These are phyloP conservation scores for Pyricularia grisea DNA, from an alignment of 2,329 filamentous ascomycete genomes.

Conservation along the genomic window DNA sequence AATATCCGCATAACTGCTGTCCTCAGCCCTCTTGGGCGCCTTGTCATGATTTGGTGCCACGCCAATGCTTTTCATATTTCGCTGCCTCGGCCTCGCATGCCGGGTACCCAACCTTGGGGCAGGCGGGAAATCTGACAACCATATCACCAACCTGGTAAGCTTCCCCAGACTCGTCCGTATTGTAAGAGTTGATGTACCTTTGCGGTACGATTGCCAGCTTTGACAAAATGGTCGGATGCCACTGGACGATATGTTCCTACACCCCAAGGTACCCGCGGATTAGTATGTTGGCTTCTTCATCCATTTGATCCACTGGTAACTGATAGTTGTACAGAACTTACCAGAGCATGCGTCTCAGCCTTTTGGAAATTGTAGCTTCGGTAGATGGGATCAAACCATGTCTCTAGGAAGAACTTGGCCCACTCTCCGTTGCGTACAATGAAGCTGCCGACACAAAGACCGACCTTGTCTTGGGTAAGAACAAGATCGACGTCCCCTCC, in stretches of 20 bases:
- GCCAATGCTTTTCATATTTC: conserved; percentile 37
- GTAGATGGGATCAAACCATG: conserved; percentile 94
- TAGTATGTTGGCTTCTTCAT: not conserved
- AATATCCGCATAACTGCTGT: not conserved
- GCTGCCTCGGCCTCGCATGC: conserved; percentile 66
- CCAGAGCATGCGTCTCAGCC: conserved; percentile 83
- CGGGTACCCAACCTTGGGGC: conserved; percentile 45
- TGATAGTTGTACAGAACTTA: conserved; percentile 28
- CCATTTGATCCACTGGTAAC: not conserved
- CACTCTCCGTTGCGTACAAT: conserved; percentile 78
- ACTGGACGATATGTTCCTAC: conserved; percentile 86
- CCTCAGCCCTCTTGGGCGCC: not conserved
- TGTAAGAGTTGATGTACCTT: conserved; percentile 72
- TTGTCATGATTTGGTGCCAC: conserved; percentile 16
- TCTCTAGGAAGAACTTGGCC: conserved; percentile 86
- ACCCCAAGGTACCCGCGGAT: not conserved
- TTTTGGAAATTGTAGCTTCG: conserved; percentile 94
- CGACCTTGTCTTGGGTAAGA: conserved; percentile 74
- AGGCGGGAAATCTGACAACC: conserved; percentile 68
- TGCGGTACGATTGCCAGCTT: conserved; percentile 88
- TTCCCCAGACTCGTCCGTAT: conserved; percentile 41
- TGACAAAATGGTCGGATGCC: conserved; percentile 92
- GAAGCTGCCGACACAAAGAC: conserved; percentile 68
- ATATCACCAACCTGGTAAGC: conserved; percentile 79
- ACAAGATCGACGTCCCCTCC: conserved; percentile 72